phyloP scores from a whole-genome alignment of 495 filamentous ascomycete species.

The Xylaria sp. region DNA sequence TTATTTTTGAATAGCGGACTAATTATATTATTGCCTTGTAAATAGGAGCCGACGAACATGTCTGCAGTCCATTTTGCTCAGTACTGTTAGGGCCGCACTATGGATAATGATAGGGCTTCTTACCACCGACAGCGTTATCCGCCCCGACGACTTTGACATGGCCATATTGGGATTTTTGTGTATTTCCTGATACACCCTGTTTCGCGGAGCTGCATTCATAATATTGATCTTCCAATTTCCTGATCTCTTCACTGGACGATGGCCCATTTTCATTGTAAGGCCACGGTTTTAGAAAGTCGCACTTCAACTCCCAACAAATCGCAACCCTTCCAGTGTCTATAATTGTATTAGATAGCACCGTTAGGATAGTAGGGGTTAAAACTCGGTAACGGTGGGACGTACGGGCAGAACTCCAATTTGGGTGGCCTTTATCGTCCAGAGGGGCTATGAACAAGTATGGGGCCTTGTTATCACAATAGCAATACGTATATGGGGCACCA shows the following conservation, averaged over 20 bases:
- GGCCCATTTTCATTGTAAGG: neutral
- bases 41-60: neutral
- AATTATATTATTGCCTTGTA: neutral
- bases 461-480: neutral
- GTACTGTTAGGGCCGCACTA: neutral
- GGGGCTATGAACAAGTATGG: slow-evolving; percentile 9
- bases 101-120: neutral
- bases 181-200: neutral
- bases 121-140: neutral
- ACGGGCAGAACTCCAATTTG: slow-evolving; percentile 1
- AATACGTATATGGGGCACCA: neutral
- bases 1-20: neutral
- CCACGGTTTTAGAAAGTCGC: neutral
- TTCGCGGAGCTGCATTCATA: neutral
- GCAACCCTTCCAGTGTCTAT: slow-evolving; percentile 2
- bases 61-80: slow-evolving; percentile 4
- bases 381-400: neutral
- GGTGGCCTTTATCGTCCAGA: neutral
- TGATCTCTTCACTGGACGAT: neutral
- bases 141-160: neutral
- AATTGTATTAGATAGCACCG: neutral
- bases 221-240: slow-evolving; percentile 4
- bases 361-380: neutral
- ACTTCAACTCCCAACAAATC: slow-evolving; percentile 7
- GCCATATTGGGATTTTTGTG: neutral